Evolutionary conservation across 768 basidiomycete genomes (phyloP), one percentile per base, ranked within the genome.

Genomic region (Trametes coccinea): DNA sequence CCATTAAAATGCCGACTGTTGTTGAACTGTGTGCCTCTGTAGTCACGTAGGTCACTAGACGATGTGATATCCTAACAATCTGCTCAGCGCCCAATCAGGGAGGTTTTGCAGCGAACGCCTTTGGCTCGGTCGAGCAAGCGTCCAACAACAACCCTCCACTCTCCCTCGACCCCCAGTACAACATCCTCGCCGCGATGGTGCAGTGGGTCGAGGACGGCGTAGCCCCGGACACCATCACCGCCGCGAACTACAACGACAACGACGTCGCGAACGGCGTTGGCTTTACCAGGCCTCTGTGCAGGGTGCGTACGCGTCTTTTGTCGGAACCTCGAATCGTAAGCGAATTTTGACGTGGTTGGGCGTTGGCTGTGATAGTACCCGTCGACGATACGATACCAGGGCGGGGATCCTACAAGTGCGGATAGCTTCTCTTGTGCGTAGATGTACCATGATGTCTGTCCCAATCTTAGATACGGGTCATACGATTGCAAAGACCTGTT

Each of bases 151-250:
- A 60, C 56, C 62, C 69, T 16, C 67, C 64, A 27, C 49, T 63
- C 29, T 65, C 61, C 16, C 58, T 69, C 47, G 67, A 68, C 37
- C 58, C 70, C 0, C 9, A 59, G 44, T 65, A 72, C 52, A 71
- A 74, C 58, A 66, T 74, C 31, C 59, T 74, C 27, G 67, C 68
- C 6, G 72, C 72, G 5, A 62, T 75, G 14, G 73, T 76, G 9
- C 63, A 62, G 22, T 76, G 75, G 75, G 72, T 76, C 39, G 75
- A 76, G 63, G 43, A 71, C 6, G 74, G 67, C 5, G 47, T 63
- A n/a, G 71, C 71, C 9, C 74, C 74, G 1, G 62, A 63, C 5
- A 59, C 40, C 8, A 39, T 74, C 22, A 67, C 53, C 22, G 73
- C 65, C 11, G 65, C 61, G 13, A 43, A 61, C 44, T 70, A 62